A percentile compares a stretch with the other conserved stretches of the same genome.
Evolutionary conservation across 441 rosid genomes (phyloP).

Genomic region (Gossypium laxum): DNA sequence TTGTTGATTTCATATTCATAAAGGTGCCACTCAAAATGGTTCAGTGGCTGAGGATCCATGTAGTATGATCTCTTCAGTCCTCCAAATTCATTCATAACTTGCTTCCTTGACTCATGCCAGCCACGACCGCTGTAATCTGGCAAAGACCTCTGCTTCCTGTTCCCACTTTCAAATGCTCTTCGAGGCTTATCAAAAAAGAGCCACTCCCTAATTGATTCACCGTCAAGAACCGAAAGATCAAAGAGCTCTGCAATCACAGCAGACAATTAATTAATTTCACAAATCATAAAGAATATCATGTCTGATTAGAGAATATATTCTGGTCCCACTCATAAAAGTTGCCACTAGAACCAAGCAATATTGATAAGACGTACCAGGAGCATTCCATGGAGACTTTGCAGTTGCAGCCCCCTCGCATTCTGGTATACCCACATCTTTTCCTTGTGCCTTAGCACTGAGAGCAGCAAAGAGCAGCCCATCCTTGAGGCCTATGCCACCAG

Average conservation of each 20-base stretch:
- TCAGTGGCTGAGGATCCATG: slow-evolving; percentile 98
- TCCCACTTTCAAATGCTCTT: slow-evolving; percentile 96
- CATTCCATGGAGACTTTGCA: slow-evolving; percentile 98
- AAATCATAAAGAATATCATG: not conserved
- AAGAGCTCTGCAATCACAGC: slow-evolving; percentile 66
- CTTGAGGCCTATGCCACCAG: slow-evolving; percentile 85
- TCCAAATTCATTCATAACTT: slow-evolving; percentile 83
- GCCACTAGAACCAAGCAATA: slow-evolving; percentile 4
- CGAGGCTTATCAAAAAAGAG: slow-evolving; percentile 96
- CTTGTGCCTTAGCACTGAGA: slow-evolving; percentile 71
- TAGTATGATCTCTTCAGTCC: slow-evolving; percentile 96
- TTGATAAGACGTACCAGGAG: slow-evolving; percentile 54
- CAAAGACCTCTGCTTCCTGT: slow-evolving; percentile 92
- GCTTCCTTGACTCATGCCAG: slow-evolving; percentile 98
- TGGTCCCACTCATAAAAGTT: slow-evolving; percentile 1
- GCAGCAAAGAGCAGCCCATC: slow-evolving; percentile 86
- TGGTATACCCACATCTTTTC: slow-evolving; percentile 86
- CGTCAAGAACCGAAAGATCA: slow-evolving; percentile 74
- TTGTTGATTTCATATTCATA: slow-evolving; percentile 91
- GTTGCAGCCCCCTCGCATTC: slow-evolving; percentile 99
- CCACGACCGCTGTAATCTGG: slow-evolving; percentile 96
- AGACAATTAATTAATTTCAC: slow-evolving; percentile 8
- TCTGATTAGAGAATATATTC: slow-evolving; percentile 1
- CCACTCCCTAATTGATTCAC: slow-evolving; percentile 96
- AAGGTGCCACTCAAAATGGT: slow-evolving; percentile 87